Evolutionary conservation across 768 basidiomycete species (phyloP), one percentile per base, ranked within the genome.

Genomic region (Phanerochaete sordida): DNA sequence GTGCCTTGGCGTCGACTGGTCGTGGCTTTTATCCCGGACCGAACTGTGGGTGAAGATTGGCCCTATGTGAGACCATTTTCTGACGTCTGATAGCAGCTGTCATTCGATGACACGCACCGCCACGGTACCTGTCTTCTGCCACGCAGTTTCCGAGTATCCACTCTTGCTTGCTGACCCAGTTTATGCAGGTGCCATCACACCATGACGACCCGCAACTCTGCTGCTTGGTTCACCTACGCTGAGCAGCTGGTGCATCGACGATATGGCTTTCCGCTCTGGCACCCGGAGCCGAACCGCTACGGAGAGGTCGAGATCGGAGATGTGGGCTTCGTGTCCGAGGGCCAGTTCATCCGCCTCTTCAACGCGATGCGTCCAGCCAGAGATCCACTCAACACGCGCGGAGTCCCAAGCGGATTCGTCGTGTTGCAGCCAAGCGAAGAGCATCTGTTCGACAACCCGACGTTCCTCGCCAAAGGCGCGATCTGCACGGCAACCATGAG

Each of bases 331-430:
- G 23, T 60, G 9, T 19, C 16, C 2, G 28, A 58, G 2, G 67
- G 67, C 1, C 51, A 16, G 1, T 68, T 68, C 60, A 60, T 33
- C 24, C 65, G 62, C 0, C 44, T 68, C 7, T 68, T 68, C 56
- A 66, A 66, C 28, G 57, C 60, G 0, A 64, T 46, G 9, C 28
- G 13, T 3, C 49, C 50, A 0, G 47, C 19, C 21, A 58, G 53
- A 27, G 49, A 63, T 12, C 53, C 47, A 0, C 21, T 53, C 52
- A 54, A 54, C 33, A 12, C n/a, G 12, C 27, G 11, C 3, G 52
- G 33, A 4, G 52, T 54, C 12, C 52, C 52, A n/a, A 30, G 35
- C 6, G 52, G 31, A 6, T 54, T 54, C 33, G 52, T 31, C 4
- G 24, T 46, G 44, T 7, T n/a, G 7, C 8, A 46, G 23, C 33